Base-by-base conservation (phyloP, 2,329 filamentous ascomycete genomes). In the Westerdykella aurantiaca region DNA sequence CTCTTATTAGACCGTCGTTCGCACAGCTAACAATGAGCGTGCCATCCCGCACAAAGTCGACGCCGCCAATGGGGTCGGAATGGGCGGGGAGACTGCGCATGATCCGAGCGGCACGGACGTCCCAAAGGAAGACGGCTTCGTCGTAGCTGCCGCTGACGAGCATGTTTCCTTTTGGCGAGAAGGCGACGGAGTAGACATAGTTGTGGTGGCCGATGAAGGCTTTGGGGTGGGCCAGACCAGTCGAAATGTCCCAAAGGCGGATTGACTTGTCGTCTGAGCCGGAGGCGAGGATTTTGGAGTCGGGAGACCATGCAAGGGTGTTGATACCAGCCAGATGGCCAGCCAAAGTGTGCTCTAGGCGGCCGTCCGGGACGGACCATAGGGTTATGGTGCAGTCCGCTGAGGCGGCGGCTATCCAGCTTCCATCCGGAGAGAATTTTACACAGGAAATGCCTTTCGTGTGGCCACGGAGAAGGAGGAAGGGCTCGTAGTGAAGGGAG, bases 111-210 rank as follows among this genome's bases (percentile, higher is more conserved):
- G 88, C 88, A 12, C 93, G 79, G 12, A 97, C 87, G 66, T 98
- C 93, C 93, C 93, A 98, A 5, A 98, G 70, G 52, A 95, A 96
- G 0, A 98, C 88, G 4, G 93, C 93, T 72, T 98, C 93, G 55
- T 98, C 93, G 69, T 96, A 97, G 51, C 87, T 94, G 11, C 93
- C 93, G 53, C 87, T 94, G 13, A 90, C 93, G 29, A 98, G 79
- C 63, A 97, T 95, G 62, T 98, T 98, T 18, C 93, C 93, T 67
- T 96, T 97, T 1, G 93, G 93, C n/a, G 88, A 91, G 67, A 97
- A 97, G 5, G 90, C 89, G 29, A 98, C 75, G 40, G 85, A 88
- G 69, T 95, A 95, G 25, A 98, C 84, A 68, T 97, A 97, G 69
- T 94, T 97, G 67, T 96, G 89, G 60, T 98, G 93, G 2, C 93